Conservation (phyloP, 1,139 yeast species). For the Meyerozyma guilliermondii region DNA sequence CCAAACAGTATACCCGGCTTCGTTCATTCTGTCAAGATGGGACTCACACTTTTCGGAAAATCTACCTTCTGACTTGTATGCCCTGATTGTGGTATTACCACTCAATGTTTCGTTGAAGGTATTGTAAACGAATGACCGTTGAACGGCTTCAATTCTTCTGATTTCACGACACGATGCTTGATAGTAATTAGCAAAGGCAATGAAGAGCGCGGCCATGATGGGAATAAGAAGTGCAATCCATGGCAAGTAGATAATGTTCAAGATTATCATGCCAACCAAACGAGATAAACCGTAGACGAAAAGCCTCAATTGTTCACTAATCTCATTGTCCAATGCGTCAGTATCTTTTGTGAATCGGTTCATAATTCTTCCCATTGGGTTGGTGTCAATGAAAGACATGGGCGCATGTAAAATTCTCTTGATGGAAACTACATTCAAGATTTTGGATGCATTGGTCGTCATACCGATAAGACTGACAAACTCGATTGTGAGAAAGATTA, state of each 20-base stretch:
- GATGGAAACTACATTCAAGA: slow-evolving; percentile 43
- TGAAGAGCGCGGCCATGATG: slow-evolving; percentile 28
- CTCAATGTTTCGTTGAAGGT: slow-evolving; percentile 71
- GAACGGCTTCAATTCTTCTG: slow-evolving; percentile 74
- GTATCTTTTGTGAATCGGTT: slow-evolving; percentile 16
- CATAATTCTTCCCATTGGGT: slow-evolving; percentile 14
- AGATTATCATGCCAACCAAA: slow-evolving; percentile 11
- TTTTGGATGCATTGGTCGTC: slow-evolving; percentile 39
- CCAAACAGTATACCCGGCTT: slow-evolving; percentile 61
- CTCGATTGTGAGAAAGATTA: slow-evolving; percentile 45
- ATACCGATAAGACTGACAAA: slow-evolving; percentile 53
- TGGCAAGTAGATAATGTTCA: slow-evolving; percentile 13
- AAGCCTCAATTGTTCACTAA: slow-evolving; percentile 12
- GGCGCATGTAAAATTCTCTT: slow-evolving; percentile 42
- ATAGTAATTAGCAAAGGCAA: slow-evolving; percentile 41
- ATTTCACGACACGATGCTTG: slow-evolving; percentile 77
- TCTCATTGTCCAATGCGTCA: slow-evolving; percentile 14
- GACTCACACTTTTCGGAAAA: slow-evolving; percentile 47
- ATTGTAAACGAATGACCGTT: slow-evolving; percentile 72
- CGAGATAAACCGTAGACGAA: slow-evolving; percentile 11
- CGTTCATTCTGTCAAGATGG: slow-evolving; percentile 60
- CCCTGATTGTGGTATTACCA: slow-evolving; percentile 69
- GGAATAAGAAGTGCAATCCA: slow-evolving; percentile 40
- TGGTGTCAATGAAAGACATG: slow-evolving; percentile 13
- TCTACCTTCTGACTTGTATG: slow-evolving; percentile 46